These are phyloP conservation scores for Rhododendron vialii DNA, from an alignment of 148 eudicot species.

Conservation along the genomic window DNA sequence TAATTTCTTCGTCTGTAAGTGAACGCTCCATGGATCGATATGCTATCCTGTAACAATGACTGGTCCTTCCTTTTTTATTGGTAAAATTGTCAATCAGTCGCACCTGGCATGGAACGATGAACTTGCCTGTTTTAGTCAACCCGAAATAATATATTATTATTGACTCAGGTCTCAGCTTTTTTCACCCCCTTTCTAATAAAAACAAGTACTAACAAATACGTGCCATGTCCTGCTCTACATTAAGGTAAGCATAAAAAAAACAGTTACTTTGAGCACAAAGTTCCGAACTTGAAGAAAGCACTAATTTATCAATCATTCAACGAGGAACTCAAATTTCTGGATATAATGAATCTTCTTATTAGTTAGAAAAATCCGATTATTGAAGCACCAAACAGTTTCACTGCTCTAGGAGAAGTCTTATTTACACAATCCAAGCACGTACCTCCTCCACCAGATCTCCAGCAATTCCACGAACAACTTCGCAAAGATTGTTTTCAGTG, in stretches of 20 bases:
- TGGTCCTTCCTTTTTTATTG: conserved; percentile 93
- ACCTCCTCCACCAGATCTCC: conserved; percentile 99
- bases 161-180: not conserved
- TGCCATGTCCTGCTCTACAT: not conserved
- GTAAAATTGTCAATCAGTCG: conserved; percentile 73
- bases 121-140: not conserved
- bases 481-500: conserved; percentile 93
- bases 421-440: conserved; percentile 1
- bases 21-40: conserved; percentile 98
- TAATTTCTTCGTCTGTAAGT: conserved; percentile 88
- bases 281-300: not conserved
- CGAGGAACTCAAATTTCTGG: not conserved
- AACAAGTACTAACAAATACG: not conserved
- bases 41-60: conserved; percentile 89
- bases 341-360: not conserved
- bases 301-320: not conserved
- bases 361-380: not conserved
- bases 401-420: not conserved
- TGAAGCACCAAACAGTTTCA: not conserved
- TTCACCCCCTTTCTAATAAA: too few relatives aligned
- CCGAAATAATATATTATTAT: too few relatives aligned
- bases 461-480: conserved; percentile 86
- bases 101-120: conserved; percentile 43
- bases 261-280: not conserved
- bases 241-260: not conserved